Evolutionary conservation across 2,329 filamentous ascomycete species (phyloP).

Genomic region (Ambrosiella beaveri): DNA sequence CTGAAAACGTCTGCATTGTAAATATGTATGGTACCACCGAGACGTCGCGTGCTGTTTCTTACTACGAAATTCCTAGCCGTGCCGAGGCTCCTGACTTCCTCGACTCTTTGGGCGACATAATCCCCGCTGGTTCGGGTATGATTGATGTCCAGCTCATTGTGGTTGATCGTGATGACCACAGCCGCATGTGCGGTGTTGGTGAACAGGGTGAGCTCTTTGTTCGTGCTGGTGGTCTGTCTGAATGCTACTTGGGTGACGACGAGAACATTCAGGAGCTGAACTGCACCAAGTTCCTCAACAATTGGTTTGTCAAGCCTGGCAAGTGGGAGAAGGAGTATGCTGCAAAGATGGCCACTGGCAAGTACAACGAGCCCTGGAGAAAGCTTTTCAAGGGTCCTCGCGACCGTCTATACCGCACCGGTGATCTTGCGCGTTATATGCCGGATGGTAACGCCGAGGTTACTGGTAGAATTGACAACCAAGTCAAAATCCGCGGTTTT

Average conservation of each 20-base stretch:
- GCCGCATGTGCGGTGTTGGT: constrained; percentile 57
- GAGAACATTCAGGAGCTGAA: constrained; percentile 42
- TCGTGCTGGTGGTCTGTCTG: constrained; percentile 65
- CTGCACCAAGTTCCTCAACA: constrained; percentile 59
- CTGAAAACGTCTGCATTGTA: constrained; percentile 55
- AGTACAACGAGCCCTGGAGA: constrained; percentile 49
- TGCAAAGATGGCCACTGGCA: constrained; percentile 8
- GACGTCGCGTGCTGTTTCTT: constrained; percentile 58
- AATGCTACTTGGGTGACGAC: constrained; percentile 51
- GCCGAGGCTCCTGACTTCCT: constrained; percentile 38
- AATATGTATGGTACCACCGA: constrained; percentile 88
- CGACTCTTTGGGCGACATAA: constrained; percentile 41
- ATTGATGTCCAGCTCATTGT: constrained; percentile 75
- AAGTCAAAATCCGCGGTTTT: constrained; percentile 94
- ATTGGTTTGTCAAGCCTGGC: constrained; percentile 71
- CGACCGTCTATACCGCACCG: constrained; percentile 74
- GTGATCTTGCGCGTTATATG: constrained; percentile 66
- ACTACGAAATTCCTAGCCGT: constrained; percentile 56
- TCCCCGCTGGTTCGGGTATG: constrained; percentile 78
- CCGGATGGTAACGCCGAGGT: constrained; percentile 56
- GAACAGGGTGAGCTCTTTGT: constrained; percentile 76
- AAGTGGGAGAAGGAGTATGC: constrained; percentile 30
- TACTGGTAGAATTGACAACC: constrained; percentile 66
- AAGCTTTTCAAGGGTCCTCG: constrained; percentile 63
- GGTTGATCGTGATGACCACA: constrained; percentile 50